Conservation (phyloP, 768 basidiomycete species). For the Tylopilus subfusipes region DNA sequence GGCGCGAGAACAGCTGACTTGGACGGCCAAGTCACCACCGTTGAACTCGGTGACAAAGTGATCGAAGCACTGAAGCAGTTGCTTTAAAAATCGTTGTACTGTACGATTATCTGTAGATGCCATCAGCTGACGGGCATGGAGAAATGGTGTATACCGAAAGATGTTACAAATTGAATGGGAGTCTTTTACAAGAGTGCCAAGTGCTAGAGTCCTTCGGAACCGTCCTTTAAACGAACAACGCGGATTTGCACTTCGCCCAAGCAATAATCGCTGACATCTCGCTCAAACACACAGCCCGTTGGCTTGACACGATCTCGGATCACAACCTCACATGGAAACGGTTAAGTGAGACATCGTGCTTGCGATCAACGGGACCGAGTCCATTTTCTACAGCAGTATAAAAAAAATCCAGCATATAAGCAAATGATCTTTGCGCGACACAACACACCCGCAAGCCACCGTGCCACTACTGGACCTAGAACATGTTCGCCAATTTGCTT, state of each 20-base stretch:
- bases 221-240: no score
- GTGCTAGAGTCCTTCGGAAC: background rate
- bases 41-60: slow-evolving; percentile 80
- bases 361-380: slow-evolving; percentile 1
- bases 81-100: slow-evolving; percentile 34
- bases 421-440: slow-evolving; percentile 5
- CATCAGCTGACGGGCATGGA: background rate
- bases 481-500: slow-evolving; percentile 88
- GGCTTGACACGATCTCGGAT: background rate
- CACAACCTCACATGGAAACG: background rate
- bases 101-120: background rate
- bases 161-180: background rate
- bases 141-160: background rate
- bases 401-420: slow-evolving; percentile 21
- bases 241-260: background rate
- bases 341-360: background rate
- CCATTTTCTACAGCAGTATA: slow-evolving; percentile 2
- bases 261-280: background rate
- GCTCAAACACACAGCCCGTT: background rate
- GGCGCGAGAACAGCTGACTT: slow-evolving; percentile 85
- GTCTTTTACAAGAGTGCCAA: background rate
- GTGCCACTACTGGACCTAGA: slow-evolving; percentile 38
- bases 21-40: slow-evolving; percentile 72
- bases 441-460: background rate
- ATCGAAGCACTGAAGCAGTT: slow-evolving; percentile 65